These are phyloP conservation scores for Cladosporium sphaerospermum DNA, from an alignment of 2,329 filamentous ascomycete species.

Conservation along the genomic window DNA sequence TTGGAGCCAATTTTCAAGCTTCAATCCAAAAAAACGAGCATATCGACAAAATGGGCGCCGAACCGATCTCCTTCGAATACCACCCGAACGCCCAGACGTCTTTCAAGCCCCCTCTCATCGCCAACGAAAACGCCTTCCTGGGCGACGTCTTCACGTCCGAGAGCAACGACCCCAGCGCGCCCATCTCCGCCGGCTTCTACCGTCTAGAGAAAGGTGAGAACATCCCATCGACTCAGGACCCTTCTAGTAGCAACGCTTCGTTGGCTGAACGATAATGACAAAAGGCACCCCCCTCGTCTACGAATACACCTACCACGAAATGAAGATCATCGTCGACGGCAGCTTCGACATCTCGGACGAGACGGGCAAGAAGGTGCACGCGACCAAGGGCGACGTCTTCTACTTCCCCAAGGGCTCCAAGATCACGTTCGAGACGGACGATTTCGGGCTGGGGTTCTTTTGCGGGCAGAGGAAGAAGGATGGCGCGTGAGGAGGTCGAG, in stretches of 20 bases:
- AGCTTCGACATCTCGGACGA: constrained; percentile 59
- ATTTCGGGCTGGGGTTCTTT: constrained; percentile 26
- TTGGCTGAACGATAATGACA: background rate
- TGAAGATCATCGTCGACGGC: constrained; percentile 67
- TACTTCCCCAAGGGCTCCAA: constrained; percentile 61
- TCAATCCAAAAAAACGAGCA: background rate
- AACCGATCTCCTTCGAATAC: constrained; percentile 42
- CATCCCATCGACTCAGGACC: background rate
- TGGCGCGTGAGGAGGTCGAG: constrained; percentile 14
- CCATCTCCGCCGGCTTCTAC: constrained; percentile 60
- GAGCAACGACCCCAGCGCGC: constrained; percentile 50
- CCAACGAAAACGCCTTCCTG: constrained; percentile 62
- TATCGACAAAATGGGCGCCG: background rate
- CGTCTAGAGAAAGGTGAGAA: constrained; percentile 53
- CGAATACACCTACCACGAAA: constrained; percentile 65
- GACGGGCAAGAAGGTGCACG: constrained; percentile 55
- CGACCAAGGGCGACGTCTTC: constrained; percentile 59
- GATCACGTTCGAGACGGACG: constrained; percentile 51
- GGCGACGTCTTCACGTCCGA: constrained; percentile 54
- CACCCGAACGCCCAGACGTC: constrained; percentile 51
- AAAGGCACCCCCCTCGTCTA: constrained; percentile 60
- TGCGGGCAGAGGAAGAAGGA: constrained; percentile 23
- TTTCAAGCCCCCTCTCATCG: constrained; percentile 60
- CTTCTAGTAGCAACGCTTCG: background rate
- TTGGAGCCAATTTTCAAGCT: no score